Conservation (phyloP, 2,329 filamentous ascomycete species). For the Sclerotinia glacialis region DNA sequence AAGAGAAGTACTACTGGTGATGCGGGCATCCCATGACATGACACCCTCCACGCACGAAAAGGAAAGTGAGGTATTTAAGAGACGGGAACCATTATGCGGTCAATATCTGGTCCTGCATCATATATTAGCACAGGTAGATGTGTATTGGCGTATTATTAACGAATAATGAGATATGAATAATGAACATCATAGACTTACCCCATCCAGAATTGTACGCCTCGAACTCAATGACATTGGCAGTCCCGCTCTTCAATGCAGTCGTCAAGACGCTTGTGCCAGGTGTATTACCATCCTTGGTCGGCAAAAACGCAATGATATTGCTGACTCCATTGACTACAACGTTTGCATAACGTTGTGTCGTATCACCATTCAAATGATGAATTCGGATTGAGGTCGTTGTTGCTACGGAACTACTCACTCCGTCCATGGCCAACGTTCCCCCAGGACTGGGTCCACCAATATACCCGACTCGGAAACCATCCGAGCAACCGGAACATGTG, state of each 20-base stretch:
- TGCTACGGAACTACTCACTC: slow-evolving; percentile 45
- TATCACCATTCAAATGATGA: slow-evolving; percentile 56
- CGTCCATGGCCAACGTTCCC: slow-evolving; percentile 49
- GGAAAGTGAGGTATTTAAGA: slow-evolving; percentile 31
- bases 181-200: slow-evolving; percentile 37
- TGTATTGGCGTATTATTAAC: not conserved
- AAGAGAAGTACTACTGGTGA: slow-evolving; percentile 3
- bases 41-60: not conserved
- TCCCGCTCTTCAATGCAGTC: slow-evolving; percentile 47
- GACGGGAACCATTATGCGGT: slow-evolving; percentile 53
- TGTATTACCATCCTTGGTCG: slow-evolving; percentile 45
- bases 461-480: slow-evolving; percentile 50
- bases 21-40: not conserved
- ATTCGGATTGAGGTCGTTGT: slow-evolving; percentile 53
- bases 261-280: slow-evolving; percentile 49
- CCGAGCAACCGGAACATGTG: slow-evolving; percentile 52
- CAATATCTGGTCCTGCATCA: slow-evolving; percentile 49
- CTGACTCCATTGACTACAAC: slow-evolving; percentile 55
- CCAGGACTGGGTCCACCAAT: slow-evolving; percentile 48
- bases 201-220: slow-evolving; percentile 43
- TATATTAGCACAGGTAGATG: slow-evolving; percentile 22
- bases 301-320: slow-evolving; percentile 54
- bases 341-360: slow-evolving; percentile 49
- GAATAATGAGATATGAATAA: slow-evolving; percentile 1
- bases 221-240: slow-evolving; percentile 49